These are phyloP conservation scores for Manihot esculenta DNA, from an alignment of 441 rosid genomes.

Conservation along the genomic window DNA sequence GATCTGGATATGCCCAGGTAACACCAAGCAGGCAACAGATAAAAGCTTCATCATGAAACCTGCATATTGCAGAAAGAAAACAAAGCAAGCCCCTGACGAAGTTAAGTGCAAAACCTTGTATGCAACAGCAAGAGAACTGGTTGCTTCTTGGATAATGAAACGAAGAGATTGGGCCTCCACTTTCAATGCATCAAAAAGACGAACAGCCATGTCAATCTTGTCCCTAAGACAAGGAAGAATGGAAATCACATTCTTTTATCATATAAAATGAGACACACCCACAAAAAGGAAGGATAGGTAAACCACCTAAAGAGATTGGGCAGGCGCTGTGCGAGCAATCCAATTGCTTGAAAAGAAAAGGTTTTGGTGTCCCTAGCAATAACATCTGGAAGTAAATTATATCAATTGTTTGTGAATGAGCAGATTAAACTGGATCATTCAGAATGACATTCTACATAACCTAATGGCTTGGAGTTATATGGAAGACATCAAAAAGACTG, in stretches of 20 bases:
- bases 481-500: conserved; percentile 18
- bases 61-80: not conserved
- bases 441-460: conserved; percentile 14
- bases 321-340: conserved; percentile 83
- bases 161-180: conserved; percentile 72
- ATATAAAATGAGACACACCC: conserved; percentile 21
- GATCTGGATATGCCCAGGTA: not conserved
- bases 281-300: conserved; percentile 17
- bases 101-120: conserved; percentile 61
- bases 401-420: conserved; percentile 14
- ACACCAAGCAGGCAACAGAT: not conserved
- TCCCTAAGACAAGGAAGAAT: conserved; percentile 53
- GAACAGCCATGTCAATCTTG: conserved; percentile 89
- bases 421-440: not conserved
- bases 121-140: conserved; percentile 76
- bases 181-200: conserved; percentile 88
- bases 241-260: conserved; percentile 15
- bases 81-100: not conserved
- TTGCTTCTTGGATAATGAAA: conserved; percentile 79
- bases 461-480: conserved; percentile 7
- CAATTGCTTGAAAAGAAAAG: conserved; percentile 91
- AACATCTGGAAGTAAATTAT: conserved; percentile 49
- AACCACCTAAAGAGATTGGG: conserved; percentile 91
- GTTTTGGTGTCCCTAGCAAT: conserved; percentile 70
- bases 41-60: not conserved